phyloP scores from a whole-genome alignment of 257 asterid species.

The Parsonsia alboflavescens region DNA sequence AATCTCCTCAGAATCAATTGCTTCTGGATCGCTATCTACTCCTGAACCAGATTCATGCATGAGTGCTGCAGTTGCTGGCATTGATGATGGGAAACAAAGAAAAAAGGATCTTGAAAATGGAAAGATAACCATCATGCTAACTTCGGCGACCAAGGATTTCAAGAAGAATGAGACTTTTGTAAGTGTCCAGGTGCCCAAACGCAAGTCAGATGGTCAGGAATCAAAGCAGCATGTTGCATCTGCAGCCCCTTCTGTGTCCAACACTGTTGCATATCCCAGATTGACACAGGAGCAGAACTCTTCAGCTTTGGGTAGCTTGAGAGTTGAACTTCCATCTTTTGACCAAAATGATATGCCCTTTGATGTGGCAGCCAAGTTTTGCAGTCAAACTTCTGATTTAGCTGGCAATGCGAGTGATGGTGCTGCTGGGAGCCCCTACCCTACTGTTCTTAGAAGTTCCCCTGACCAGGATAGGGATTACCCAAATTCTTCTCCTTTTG shows the following conservation, averaged over 20 bases:
- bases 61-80: slow-evolving; percentile 26
- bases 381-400: slow-evolving; percentile 40
- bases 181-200: slow-evolving; percentile 19
- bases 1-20: slow-evolving; percentile 21
- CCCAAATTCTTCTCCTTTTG: slow-evolving; percentile 46
- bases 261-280: slow-evolving; percentile 24
- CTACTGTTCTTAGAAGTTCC: slow-evolving; percentile 35
- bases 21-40: slow-evolving; percentile 21
- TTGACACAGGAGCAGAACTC: slow-evolving; percentile 23
- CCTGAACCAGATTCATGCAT: slow-evolving; percentile 25
- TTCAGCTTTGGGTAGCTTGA: slow-evolving; percentile 38
- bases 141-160: slow-evolving; percentile 11
- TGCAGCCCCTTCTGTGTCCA: slow-evolving; percentile 21
- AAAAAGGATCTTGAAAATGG: slow-evolving; percentile 25
- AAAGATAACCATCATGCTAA: slow-evolving; percentile 16
- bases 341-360: slow-evolving; percentile 36
- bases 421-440: slow-evolving; percentile 35
- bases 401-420: slow-evolving; percentile 36
- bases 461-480: slow-evolving; percentile 41
- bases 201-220: slow-evolving; percentile 20
- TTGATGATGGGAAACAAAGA: slow-evolving; percentile 19
- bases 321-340: slow-evolving; percentile 51
- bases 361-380: slow-evolving; percentile 26
- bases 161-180: slow-evolving; percentile 22
- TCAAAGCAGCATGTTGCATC: slow-evolving; percentile 30